A percentile compares a stretch with the other conserved stretches of the same genome.
Evolutionary conservation across 805 yeast genomes (phyloP).

Genomic region (Candida methanosorbosa): DNA sequence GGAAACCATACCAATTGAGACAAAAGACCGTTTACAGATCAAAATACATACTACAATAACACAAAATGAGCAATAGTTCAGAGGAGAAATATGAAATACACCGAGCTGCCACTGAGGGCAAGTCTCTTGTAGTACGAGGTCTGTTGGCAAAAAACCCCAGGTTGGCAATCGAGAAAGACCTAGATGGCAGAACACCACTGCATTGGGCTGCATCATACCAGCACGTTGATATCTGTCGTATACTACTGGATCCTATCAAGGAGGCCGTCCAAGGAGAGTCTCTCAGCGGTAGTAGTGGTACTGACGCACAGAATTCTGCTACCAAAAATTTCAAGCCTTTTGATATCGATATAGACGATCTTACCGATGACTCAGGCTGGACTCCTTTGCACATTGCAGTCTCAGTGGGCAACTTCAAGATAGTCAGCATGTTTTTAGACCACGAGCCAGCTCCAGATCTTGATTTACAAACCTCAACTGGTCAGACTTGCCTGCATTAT

Average conservation of each 20-base stretch:
- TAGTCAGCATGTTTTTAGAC: constrained; percentile 41
- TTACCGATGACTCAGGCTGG: constrained; percentile 76
- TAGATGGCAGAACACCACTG: constrained; percentile 70
- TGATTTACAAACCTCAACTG: constrained; percentile 49
- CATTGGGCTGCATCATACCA: constrained; percentile 83
- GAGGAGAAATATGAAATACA: constrained; percentile 29
- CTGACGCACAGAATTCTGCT: no score
- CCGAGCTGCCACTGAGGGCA: constrained; percentile 60
- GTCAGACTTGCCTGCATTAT: constrained; percentile 67
- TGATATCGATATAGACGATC: constrained; percentile 57
- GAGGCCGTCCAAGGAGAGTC: not conserved
- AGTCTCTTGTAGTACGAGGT: constrained; percentile 40
- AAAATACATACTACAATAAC: no score
- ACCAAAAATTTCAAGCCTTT: constrained; percentile 7
- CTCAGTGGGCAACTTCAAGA: constrained; percentile 55
- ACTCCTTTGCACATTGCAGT: constrained; percentile 79
- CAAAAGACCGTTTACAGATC: not conserved
- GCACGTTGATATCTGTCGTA: constrained; percentile 40
- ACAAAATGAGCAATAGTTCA: no score
- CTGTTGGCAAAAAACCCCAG: constrained; percentile 43
- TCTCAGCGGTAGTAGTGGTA: not conserved
- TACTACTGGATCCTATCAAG: constrained; percentile 29
- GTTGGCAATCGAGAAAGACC: constrained; percentile 42
- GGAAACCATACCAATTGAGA: no score
- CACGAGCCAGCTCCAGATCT: constrained; percentile 52